A percentile compares a stretch with the other conserved stretches of the same genome.
These are phyloP conservation scores for Cunninghamia lanceolata DNA, from an alignment of 75 land plant genomes.

Conservation along the genomic window DNA sequence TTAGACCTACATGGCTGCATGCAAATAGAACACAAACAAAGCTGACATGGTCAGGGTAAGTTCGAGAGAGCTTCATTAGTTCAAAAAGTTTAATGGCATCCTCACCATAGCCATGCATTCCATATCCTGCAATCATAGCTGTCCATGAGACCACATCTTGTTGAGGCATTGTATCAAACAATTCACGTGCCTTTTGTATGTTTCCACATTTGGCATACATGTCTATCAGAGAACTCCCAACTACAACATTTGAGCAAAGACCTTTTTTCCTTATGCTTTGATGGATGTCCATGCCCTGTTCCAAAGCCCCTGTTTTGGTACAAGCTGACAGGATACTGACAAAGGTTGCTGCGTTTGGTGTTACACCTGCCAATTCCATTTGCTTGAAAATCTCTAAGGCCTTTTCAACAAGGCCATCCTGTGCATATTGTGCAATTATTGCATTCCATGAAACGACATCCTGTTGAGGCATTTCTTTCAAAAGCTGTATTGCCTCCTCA, in stretches of 20 bases:
- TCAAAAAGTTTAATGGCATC: constrained; percentile 28
- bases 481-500: constrained; percentile 38
- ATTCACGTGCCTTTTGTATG: constrained; percentile 6
- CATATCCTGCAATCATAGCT: constrained; percentile 19
- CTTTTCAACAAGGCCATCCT: no score
- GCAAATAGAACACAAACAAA: no score
- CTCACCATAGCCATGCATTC: constrained; percentile 35
- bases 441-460: background rate
- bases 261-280: constrained; percentile 12
- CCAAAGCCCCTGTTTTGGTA: no score
- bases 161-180: constrained; percentile 19
- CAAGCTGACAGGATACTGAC: constrained; percentile 27
- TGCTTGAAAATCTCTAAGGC: no score
- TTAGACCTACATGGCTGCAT: background rate
- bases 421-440: no score
- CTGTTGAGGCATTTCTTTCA: constrained; percentile 36
- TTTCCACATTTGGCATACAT: constrained; percentile 48
- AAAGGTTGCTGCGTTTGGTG: constrained; percentile 21
- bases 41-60: no score
- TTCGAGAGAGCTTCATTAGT: no score
- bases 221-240: constrained; percentile 30
- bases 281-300: no score
- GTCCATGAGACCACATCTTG: constrained; percentile 39
- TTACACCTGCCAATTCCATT: no score
- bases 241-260: constrained; percentile 14